Base-by-base conservation (phyloP, 306 rosid species). In the Sicyos baderoa region DNA sequence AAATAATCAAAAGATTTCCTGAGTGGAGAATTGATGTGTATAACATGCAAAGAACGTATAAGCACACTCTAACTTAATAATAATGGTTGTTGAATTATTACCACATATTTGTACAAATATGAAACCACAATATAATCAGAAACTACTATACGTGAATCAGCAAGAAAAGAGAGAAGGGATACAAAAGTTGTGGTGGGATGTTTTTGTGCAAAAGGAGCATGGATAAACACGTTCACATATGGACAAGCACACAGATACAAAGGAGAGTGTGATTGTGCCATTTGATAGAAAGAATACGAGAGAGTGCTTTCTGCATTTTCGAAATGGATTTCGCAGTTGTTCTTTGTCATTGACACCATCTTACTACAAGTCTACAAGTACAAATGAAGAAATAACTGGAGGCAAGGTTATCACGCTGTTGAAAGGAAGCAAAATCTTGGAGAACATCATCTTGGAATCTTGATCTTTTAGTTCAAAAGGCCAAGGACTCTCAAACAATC, bases 1-100 rank as follows among this genome's bases (percentile, higher is more conserved):
- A 51, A 25, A 54, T 53, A 18, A 66, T 76, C 74, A 56, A 35
- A n/a, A 66, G 18, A 57, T 52, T 29, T 75, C 69, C 23, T 32
- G 13, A 60, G 23, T 35, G 35, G 22, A 25, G n/a, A 16, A 54
- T 29, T 40, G 7, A 50, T 27, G 18, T 13, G n/a, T 63, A 50
- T 6, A 65, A 70, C 17, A 15, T 29, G 55, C 15, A 71, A 4
- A 71, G 59, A 70, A 17, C 62, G 19, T 35, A 21, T 10, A n/a
- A 19, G 29, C 54, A 21, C 19, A 25, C 72, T 49, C 52, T 45
- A 15, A 67, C 48, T 27, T 62, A 5, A 60, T 62, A 9, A 17
- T 10, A 62, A 35, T 11, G 68, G 29, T 40, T 9, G 66, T 60
- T 62, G 4, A 17, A 62, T 62, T 40, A 62, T 17, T 16, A 18